A percentile compares a stretch with the other conserved stretches of the same genome.
phyloP scores from a whole-genome alignment of 2,329 filamentous ascomycete species.

The Colletotrichum tanaceti region DNA sequence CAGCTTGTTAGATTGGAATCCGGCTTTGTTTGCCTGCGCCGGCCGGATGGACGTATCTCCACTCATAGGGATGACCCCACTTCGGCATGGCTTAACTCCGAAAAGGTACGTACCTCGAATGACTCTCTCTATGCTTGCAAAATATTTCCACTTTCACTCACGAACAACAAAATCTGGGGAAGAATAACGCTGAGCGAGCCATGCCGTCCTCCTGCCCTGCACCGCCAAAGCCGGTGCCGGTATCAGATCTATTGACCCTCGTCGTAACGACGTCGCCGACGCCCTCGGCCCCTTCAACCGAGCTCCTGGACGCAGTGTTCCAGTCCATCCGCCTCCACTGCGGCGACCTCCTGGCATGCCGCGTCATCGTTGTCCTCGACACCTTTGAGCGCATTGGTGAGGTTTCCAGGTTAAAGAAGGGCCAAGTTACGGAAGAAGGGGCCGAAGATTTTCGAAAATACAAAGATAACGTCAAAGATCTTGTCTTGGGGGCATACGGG shows the following conservation, averaged over 20 bases:
- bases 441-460: constrained; percentile 57
- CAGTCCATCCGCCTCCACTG: constrained; percentile 59
- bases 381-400: constrained; percentile 60
- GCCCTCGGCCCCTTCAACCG: constrained; percentile 64
- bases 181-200: background rate
- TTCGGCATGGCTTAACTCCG: constrained; percentile 1
- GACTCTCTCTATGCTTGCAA: background rate
- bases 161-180: constrained; percentile 3
- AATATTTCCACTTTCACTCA: constrained; percentile 11
- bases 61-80: constrained; percentile 7
- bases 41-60: background rate
- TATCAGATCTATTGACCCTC: constrained; percentile 51
- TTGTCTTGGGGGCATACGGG: constrained; percentile 52
- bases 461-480: constrained; percentile 59
- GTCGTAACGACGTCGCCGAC: constrained; percentile 68
- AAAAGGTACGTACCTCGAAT: constrained; percentile 22
- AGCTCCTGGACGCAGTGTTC: constrained; percentile 61
- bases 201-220: constrained; percentile 15
- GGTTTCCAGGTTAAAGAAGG: constrained; percentile 62
- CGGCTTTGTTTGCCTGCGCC: background rate
- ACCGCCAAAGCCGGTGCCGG: background rate
- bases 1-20: background rate
- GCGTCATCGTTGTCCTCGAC: constrained; percentile 64
- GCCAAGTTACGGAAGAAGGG: constrained; percentile 60
- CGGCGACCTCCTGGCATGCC: constrained; percentile 53